phyloP scores from a whole-genome alignment of 257 asterid genomes.

The Galeopsis tetrahit region DNA sequence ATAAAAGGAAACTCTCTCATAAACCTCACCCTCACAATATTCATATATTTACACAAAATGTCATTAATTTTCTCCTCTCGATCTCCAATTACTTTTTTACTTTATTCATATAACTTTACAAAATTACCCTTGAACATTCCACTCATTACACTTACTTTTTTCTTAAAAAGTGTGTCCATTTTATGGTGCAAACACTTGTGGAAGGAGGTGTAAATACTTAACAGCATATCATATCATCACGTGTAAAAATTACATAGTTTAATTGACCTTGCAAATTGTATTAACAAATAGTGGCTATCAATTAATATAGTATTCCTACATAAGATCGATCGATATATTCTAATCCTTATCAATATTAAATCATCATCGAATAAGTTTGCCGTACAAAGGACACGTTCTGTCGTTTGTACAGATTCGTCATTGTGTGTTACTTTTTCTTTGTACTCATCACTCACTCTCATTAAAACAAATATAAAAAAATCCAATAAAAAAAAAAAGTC shows the following conservation, averaged over 20 bases:
- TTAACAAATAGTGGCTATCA: background rate
- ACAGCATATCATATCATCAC: slow-evolving; percentile 11
- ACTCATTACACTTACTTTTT: too few relatives aligned
- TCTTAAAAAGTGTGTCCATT: too few relatives aligned
- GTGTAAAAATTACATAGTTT: slow-evolving; percentile 21
- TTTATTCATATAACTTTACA: too few relatives aligned
- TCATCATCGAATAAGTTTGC: slow-evolving; percentile 21
- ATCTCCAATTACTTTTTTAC: too few relatives aligned
- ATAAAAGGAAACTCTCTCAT: too few relatives aligned
- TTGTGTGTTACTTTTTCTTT: slow-evolving; percentile 36
- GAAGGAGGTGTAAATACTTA: slow-evolving; percentile 25
- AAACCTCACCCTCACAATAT: too few relatives aligned
- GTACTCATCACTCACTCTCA: slow-evolving; percentile 46
- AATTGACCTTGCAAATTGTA: slow-evolving; percentile 21
- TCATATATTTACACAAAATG: too few relatives aligned
- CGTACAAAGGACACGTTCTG: slow-evolving; percentile 50
- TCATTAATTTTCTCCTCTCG: too few relatives aligned
- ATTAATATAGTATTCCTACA: background rate
- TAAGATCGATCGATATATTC: slow-evolving; percentile 10
- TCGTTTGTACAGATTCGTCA: slow-evolving; percentile 76
- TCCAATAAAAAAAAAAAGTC: background rate
- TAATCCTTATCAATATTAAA: slow-evolving; percentile 31
- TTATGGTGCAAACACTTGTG: too few relatives aligned
- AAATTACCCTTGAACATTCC: too few relatives aligned
- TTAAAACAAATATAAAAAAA: background rate